These are phyloP conservation scores for Trichocladium uniseriatum DNA, from an alignment of 495 filamentous ascomycete species.

Conservation along the genomic window DNA sequence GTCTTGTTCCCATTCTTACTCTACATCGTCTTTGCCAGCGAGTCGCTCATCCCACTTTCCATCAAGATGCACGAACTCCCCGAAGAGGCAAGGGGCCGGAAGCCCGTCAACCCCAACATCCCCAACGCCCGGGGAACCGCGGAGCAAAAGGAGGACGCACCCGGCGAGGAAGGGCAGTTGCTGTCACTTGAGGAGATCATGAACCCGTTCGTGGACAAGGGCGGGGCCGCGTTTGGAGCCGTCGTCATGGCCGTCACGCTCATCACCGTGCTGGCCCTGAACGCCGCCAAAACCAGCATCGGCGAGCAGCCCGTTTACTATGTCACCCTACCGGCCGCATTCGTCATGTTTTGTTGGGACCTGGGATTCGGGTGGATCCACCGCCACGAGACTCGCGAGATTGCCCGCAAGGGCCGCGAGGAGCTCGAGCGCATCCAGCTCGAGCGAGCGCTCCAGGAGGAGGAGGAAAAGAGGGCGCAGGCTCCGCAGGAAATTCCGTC, in stretches of 20 bases:
- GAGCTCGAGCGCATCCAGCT: slow-evolving; percentile 40
- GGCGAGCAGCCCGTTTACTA: slow-evolving; percentile 47
- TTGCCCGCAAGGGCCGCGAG: slow-evolving; percentile 44
- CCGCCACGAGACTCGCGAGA: slow-evolving; percentile 48
- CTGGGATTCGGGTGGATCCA: slow-evolving; percentile 48
- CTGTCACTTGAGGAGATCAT: slow-evolving; percentile 59
- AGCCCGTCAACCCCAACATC: slow-evolving; percentile 59
- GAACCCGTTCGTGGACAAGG: slow-evolving; percentile 56
- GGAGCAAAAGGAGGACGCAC: slow-evolving; percentile 41
- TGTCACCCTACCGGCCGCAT: slow-evolving; percentile 53
- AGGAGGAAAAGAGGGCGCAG: slow-evolving; percentile 9
- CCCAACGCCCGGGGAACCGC: slow-evolving; percentile 48
- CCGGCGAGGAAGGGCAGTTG: slow-evolving; percentile 41
- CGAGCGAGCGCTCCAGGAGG: slow-evolving; percentile 24
- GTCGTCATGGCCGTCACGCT: slow-evolving; percentile 54
- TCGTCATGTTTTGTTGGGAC: slow-evolving; percentile 56
- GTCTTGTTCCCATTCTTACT: slow-evolving; percentile 55
- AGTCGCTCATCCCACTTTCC: slow-evolving; percentile 49
- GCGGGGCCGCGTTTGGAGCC: slow-evolving; percentile 47
- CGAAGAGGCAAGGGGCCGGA: slow-evolving; percentile 41
- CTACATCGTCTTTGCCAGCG: slow-evolving; percentile 53
- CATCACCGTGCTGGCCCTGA: slow-evolving; percentile 48
- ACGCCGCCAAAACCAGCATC: slow-evolving; percentile 41
- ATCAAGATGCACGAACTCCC: slow-evolving; percentile 59
- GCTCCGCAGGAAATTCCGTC: neutral